Evolutionary conservation across 78 protist species (phyloP).

Genomic region (Diacronema lutheri): DNA sequence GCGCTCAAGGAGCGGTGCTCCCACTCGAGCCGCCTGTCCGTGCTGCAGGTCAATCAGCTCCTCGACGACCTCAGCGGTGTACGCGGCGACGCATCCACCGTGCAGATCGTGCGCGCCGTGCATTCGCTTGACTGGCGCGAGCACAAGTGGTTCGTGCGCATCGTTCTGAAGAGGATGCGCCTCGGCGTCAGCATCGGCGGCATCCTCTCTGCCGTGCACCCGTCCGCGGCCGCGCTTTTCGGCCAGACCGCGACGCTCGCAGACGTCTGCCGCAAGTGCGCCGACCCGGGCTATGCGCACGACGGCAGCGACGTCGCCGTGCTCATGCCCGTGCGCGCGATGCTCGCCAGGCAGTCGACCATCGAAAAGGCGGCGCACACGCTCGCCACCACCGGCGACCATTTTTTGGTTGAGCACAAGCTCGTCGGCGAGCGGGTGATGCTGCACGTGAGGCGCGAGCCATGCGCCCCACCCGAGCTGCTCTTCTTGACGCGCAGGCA

Average conservation of each 20-base stretch:
- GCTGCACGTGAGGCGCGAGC: not conserved
- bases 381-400: not conserved
- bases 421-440: not conserved
- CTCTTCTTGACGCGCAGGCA: not conserved
- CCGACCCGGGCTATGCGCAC: not conserved
- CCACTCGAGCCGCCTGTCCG: too few relatives aligned
- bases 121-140: too few relatives aligned
- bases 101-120: too few relatives aligned
- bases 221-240: slow-evolving; percentile 60
- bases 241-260: slow-evolving; percentile 20
- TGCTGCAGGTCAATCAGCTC: too few relatives aligned
- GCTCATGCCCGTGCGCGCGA: not conserved
- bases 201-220: slow-evolving; percentile 62
- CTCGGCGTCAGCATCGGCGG: slow-evolving; percentile 56
- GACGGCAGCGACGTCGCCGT: not conserved
- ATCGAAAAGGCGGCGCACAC: too few relatives aligned
- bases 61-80: too few relatives aligned
- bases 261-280: slow-evolving; percentile 24
- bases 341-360: too few relatives aligned
- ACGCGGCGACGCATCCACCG: too few relatives aligned
- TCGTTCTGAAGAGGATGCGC: slow-evolving; percentile 66
- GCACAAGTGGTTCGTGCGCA: slow-evolving; percentile 82
- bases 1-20: too few relatives aligned
- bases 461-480: not conserved
- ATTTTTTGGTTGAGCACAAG: not conserved